Base-by-base conservation (phyloP, 202 grass and related monocot genomes). In the Musa balbisiana region DNA sequence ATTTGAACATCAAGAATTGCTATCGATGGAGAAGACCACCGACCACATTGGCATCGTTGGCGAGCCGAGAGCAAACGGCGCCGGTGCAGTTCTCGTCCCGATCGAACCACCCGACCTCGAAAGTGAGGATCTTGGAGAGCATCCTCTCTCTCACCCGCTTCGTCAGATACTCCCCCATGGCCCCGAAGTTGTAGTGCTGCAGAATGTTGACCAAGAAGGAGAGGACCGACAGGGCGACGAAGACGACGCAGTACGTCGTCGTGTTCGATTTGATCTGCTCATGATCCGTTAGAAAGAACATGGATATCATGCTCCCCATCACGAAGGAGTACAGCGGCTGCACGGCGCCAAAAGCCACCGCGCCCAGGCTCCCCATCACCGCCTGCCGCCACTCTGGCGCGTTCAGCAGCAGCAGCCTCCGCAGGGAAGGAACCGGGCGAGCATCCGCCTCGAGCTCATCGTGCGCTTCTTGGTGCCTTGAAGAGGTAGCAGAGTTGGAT, bases 81-180 rank as follows among this genome's bases (percentile, higher is more conserved):
- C 91, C 94, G 26, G 84, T 93, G 53, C 91, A 89, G 77, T 93
- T 98, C 79, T 92, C 81, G 0, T 92, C 94, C 13, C 85, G 84
- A 71, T 98, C 94, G 0, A 93, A 98, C 91, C 94, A 98, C 8
- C 88, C 94, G 8, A 98, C 82, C 69, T 98, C 94, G 10, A 94
- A 98, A 49, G 90, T 98, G 29, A 98, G 82, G 50, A 98, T 94
- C 80, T 98, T 91, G 53, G 83, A 69, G 24, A 97, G 83, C 90
- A 97, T 93, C 51, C 86, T 85, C 75, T 87, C 83, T 78, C 93
- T 83, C 16, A 97, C 69, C 74, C 93, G 92, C 86, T 93, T 97
- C 67, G 90, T 97, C 51, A 97, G 83, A 62, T 89, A 97, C 73
- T 98, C 94, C 10, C 91, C 91, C 94, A 98, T 98, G 21, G 78